Evolutionary conservation across 441 rosid species (phyloP), one percentile per base, ranked within the genome.

Genomic region (Jatropha podagrica): DNA sequence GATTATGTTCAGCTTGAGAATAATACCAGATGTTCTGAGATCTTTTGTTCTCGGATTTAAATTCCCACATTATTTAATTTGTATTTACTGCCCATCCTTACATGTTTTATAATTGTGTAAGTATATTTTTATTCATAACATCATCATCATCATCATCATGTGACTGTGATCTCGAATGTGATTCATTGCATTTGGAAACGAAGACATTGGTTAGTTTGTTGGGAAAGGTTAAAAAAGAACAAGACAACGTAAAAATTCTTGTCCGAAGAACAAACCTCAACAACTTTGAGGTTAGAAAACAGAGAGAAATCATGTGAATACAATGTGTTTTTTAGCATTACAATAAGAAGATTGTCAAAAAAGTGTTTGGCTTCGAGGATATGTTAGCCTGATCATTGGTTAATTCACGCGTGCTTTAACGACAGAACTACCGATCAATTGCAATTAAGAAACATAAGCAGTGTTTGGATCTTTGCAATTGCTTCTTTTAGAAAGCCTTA

Each of bases 321-420:
- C 4, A 18, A 13, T 41, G 65, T 56, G 10, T 4, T 15, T 44
- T 49, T 10, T 49, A 2, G 1, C 32, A 32, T 32, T 32, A 32
- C 32, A 32, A 32, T 32, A 32, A 32, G 1, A 32, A 32, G 32
- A 32, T 51, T 51, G 17, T 51, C 18, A 51, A 51, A 51, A 51
- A 10, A 1, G 10, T 52, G 56, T 15, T 8, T 48, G 58, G 75
- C 48, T 26, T 32, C 32, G 32, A 32, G 32, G 32, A 32, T 32
- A 32, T 32, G 32, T 32, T 32, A 32, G 1, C 32, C 32, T 32
- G 32, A 2, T 32, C 32, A 32, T 32, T 32, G 52, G 7, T 32
- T 58, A 4, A 41, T 41, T 73, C 62, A 65, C 18, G 76, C 76
- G 63, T 52, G 70, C 51, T 18, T 15, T 60, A 2, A 15, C 41